These are phyloP conservation scores for Phlebopus sp. DNA, from an alignment of 1,284 basidiomycete genomes.

Conservation along the genomic window DNA sequence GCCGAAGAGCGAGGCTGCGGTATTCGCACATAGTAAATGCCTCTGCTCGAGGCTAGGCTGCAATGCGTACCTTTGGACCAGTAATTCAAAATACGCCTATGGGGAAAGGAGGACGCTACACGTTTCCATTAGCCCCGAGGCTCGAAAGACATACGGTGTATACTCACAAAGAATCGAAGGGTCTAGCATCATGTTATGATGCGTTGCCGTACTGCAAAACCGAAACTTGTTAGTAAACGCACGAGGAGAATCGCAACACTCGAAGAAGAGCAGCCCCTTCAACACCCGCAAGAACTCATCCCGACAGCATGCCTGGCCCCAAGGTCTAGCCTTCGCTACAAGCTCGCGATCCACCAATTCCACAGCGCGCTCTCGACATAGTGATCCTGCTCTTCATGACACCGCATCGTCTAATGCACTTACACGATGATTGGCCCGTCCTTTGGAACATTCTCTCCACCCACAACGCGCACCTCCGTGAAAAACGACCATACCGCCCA, in stretches of 20 bases:
- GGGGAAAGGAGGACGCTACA: slow-evolving; percentile 74
- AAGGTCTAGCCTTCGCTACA: background rate
- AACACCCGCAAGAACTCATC: too few relatives aligned
- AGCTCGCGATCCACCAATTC: background rate
- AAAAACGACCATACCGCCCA: slow-evolving; percentile 85
- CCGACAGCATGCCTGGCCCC: background rate
- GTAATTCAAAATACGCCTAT: slow-evolving; percentile 82
- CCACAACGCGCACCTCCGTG: slow-evolving; percentile 79
- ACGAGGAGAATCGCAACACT: background rate
- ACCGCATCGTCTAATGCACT: slow-evolving; percentile 31
- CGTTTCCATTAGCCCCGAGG: slow-evolving; percentile 14
- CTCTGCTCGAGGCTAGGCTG: slow-evolving; percentile 12
- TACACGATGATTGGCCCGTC: slow-evolving; percentile 88
- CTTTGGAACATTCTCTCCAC: slow-evolving; percentile 79
- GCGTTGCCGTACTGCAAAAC: slow-evolving; percentile 69
- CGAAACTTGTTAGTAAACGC: slow-evolving; percentile 13
- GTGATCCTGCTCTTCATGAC: background rate
- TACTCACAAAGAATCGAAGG: slow-evolving; percentile 75
- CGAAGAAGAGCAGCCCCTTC: too few relatives aligned
- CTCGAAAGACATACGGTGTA: slow-evolving; percentile 10
- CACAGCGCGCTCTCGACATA: background rate
- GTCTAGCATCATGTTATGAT: slow-evolving; percentile 93
- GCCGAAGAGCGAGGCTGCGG: slow-evolving; percentile 67
- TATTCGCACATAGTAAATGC: slow-evolving; percentile 16
- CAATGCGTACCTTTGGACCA: slow-evolving; percentile 77